phyloP scores from a whole-genome alignment of 2,329 filamentous ascomycete species.

The Pleoardoris graminearum region DNA sequence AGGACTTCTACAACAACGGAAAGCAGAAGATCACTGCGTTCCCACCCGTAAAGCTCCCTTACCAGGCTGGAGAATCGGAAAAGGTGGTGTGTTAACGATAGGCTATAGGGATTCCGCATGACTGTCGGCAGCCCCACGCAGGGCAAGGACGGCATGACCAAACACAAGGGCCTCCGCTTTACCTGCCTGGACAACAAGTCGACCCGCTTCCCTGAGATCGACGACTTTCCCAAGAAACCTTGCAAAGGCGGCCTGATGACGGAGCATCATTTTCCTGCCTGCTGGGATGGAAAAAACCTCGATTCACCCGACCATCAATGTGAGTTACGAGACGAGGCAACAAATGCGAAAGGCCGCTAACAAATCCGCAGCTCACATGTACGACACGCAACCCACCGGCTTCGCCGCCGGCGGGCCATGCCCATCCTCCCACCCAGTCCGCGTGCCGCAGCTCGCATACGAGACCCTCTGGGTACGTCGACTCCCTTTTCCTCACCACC shows the following conservation, averaged over 20 bases:
- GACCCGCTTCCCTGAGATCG: slow-evolving; percentile 22
- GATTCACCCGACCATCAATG: slow-evolving; percentile 1
- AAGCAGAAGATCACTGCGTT: slow-evolving; percentile 20
- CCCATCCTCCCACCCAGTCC: slow-evolving; percentile 15
- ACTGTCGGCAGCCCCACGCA: slow-evolving; percentile 29
- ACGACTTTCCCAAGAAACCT: slow-evolving; percentile 18
- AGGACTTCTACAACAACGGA: slow-evolving; percentile 34
- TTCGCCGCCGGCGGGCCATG: slow-evolving; percentile 12
- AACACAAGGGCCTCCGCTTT: slow-evolving; percentile 16
- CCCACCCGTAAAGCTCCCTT: slow-evolving; percentile 13
- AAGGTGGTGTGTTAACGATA: background rate
- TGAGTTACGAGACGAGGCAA: no score
- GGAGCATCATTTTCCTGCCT: slow-evolving; percentile 19
- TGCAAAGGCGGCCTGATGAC: slow-evolving; percentile 21
- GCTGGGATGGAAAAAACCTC: slow-evolving; percentile 51
- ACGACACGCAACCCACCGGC: slow-evolving; percentile 13
- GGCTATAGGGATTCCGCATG: slow-evolving; percentile 20
- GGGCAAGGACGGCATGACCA: slow-evolving; percentile 21
- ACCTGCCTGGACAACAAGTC: slow-evolving; percentile 15
- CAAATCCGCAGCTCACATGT: slow-evolving; percentile 52
- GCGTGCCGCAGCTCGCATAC: slow-evolving; percentile 16
- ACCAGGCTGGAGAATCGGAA: background rate
- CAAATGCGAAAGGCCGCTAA: no score
- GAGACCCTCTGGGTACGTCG: slow-evolving; percentile 15
- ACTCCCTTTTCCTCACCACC: background rate